Evolutionary conservation across 208 protist species (phyloP), one percentile per base, ranked within the genome.

Genomic region (Leptomonas pyrrhocoris): DNA sequence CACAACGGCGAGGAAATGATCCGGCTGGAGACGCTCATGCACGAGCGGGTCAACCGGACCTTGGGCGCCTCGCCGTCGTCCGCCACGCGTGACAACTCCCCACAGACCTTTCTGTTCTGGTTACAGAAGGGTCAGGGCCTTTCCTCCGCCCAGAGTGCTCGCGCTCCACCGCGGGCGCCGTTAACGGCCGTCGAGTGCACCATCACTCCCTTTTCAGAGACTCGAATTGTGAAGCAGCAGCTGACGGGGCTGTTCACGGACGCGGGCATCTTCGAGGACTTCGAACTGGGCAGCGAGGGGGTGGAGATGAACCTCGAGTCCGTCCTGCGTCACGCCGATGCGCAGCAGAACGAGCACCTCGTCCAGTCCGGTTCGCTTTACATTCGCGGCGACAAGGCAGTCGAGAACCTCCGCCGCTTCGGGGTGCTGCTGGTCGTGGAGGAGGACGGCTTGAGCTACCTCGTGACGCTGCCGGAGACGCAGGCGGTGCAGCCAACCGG

Each of bases 1-100:
- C 90, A 95, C 81, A 95, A 95, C 56, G 86, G 90, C 13, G 85
- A 95, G 60, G 84, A 89, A 50, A 93, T 95, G 90, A 92, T 93
- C 38, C 83, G 85, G 0, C 69, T 95, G 21, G 90, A 95, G 62
- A 92, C 83, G 25, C 70, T 93, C 42, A 84, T 95, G 87, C 87
- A 92, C 56, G 66, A 87, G 57, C 72, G 87, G 0, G 63, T 76
- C 21, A 66, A 48, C 25, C 12, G 46, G 57, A n/a, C 43, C 30
- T 57, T 62, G 15, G 51, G 49, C 21, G 23, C 30, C 0, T 15
- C 43, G 5, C 40, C 61, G 1, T 28, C 53, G 28, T 45, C 64
- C 43, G 9, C 57, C 49, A 31, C 16, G 0, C 72, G 63, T 48
- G 51, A 65, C 72, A 71, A 77, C 63, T 21, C 48, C 6, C 72